Base-by-base conservation (phyloP, 495 filamentous ascomycete species). In the Emericellopsis terricola region DNA sequence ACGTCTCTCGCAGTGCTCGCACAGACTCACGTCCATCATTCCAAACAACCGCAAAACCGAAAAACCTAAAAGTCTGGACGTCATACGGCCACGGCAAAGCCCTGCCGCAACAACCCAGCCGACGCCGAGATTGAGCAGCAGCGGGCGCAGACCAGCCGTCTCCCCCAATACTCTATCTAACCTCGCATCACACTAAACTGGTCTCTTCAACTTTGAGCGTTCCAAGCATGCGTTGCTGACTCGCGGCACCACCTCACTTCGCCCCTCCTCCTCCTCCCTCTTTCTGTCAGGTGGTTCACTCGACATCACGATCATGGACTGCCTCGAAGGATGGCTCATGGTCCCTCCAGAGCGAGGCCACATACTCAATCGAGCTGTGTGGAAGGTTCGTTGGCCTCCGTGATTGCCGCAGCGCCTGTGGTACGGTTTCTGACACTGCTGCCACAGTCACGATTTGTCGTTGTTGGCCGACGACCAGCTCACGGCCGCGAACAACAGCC, bases 331-430 rank as follows among this genome's bases (percentile, higher is more conserved):
- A n/a, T 40, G 52, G 36, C 53, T 73, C 43, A 47, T 62, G 24
- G 55, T 62, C 16, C 68, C 68, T 21, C 68, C 68, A 4, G 68
- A 73, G 42, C 52, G 64, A 43, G 57, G 64, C 21, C 58, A 65
- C 28, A 64, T 73, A 39, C 58, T 73, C 28, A 64, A 65, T 23
- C 59, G 59, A 38, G 56, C 68, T 10, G 34, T 62, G 10, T 73
- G 68, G 66, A 73, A 73, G 68, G 68, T 71, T 15, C 19, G 32
- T 19, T 9, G 3, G 18, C 4, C 31, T 3, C 20, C 9, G 9
- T 2, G 11, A n/a, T n/a, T n/a, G 3, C 20, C 27, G 19, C 16
- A 23, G 21, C 20, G n/a, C 20, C 17, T 19, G 10, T 19, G 21
- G 19, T 18, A 15, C 26, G 32, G 11, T 2, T 28, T 39, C 41